Conservation (phyloP, 1,139 yeast species). For the Pichia sp. region DNA sequence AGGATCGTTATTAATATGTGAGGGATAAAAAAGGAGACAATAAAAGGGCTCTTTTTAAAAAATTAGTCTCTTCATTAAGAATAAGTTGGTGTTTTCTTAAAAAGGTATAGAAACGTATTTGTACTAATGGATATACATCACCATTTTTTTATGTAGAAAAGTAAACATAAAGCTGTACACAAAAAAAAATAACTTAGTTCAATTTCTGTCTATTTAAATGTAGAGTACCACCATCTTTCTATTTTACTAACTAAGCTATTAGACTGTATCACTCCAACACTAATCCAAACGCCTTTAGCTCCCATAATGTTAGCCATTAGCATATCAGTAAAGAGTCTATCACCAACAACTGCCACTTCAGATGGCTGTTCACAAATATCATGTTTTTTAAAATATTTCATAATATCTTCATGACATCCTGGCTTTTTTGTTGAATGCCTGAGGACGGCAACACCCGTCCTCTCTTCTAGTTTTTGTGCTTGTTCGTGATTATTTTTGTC, state of each 20-base stretch:
- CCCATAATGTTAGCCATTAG: conserved; percentile 95
- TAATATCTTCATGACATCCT: conserved; percentile 71
- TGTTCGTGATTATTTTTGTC: conserved; percentile 52
- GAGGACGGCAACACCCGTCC: conserved; percentile 72
- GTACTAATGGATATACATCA: background rate
- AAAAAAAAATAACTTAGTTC: background rate
- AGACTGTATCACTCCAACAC: conserved; percentile 63
- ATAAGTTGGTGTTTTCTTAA: too few relatives aligned
- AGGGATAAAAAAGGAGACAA: background rate
- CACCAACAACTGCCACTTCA: conserved; percentile 84
- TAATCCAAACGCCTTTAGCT: conserved; percentile 76
- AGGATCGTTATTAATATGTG: too few relatives aligned
- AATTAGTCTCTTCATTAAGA: background rate
- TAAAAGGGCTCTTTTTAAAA: background rate
- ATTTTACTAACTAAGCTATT: conserved; percentile 43
- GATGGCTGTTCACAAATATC: conserved; percentile 44
- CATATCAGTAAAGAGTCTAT: conserved; percentile 82
- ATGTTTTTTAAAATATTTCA: conserved; percentile 46
- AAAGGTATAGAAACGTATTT: background rate
- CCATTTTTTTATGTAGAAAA: background rate
- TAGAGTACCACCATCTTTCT: conserved; percentile 42
- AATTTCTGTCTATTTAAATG: background rate
- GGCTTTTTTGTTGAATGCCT: conserved; percentile 83
- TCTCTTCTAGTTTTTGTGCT: conserved; percentile 56
- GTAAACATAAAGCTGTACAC: background rate